Percentiles rank a stretch among this genome's conserved stretches.
Evolutionary conservation across 371 early-diverging fungal species (phyloP).

Genomic region (Umbelopsis sp.): DNA sequence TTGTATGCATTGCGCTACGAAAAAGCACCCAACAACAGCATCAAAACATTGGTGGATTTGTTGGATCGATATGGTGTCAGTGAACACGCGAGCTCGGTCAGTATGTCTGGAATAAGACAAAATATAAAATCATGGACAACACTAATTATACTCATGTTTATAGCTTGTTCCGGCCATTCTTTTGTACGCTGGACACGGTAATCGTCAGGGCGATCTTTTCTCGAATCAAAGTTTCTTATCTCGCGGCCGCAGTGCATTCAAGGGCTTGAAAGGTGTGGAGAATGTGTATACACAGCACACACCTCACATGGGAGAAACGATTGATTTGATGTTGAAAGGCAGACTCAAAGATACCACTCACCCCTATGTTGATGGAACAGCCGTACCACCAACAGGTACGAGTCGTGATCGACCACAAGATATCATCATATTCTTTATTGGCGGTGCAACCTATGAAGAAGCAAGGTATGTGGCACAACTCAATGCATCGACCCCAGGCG

Average conservation of each 20-base stretch:
- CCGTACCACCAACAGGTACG: constrained; percentile 62
- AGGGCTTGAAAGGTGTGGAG: constrained; percentile 94
- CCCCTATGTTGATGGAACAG: constrained; percentile 72
- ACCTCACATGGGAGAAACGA: constrained; percentile 78
- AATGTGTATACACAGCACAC: constrained; percentile 97
- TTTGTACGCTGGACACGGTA: constrained; percentile 77
- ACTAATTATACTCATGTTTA: neutral
- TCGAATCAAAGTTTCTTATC: constrained; percentile 83
- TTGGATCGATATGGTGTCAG: constrained; percentile 71
- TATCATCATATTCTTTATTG: constrained; percentile 91
- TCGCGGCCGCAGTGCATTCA: constrained; percentile 79
- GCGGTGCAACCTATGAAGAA: constrained; percentile 94
- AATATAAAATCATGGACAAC: neutral
- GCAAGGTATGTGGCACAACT: constrained; percentile 81
- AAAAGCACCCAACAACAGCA: constrained; percentile 71
- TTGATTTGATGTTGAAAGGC: constrained; percentile 82
- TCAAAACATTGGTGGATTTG: constrained; percentile 65
- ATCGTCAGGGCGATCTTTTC: constrained; percentile 89
- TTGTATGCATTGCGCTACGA: constrained; percentile 93
- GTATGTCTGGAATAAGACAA: constrained; percentile 9
- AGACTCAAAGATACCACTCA: constrained; percentile 76
- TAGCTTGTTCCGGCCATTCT: constrained; percentile 75
- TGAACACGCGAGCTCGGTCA: constrained; percentile 73
- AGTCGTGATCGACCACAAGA: constrained; percentile 78
- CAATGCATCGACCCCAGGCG: constrained; percentile 75